A percentile compares a stretch with the other conserved stretches of the same genome.
phyloP scores from a whole-genome alignment of 2,329 filamentous ascomycete genomes.

The Fusarium cicatricum region DNA sequence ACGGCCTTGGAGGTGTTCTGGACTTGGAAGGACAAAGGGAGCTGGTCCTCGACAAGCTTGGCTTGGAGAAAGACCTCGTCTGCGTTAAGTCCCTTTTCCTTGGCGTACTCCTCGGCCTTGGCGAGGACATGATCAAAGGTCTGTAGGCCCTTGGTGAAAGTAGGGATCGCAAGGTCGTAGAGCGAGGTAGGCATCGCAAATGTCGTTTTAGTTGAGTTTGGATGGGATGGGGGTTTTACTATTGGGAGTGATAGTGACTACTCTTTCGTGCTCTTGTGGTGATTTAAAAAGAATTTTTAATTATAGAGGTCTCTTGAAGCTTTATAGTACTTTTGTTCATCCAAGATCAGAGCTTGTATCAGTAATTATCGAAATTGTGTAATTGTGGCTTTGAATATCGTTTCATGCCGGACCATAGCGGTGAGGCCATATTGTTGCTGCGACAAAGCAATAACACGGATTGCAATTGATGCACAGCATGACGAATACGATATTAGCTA shows the following conservation, averaged over 20 bases:
- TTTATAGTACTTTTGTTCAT: not conserved
- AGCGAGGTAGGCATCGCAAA: conserved; percentile 23
- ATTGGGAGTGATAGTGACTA: not conserved
- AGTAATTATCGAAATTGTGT: not conserved
- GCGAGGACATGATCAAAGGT: conserved; percentile 28
- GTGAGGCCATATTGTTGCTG: not conserved
- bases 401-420: not conserved
- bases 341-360: not conserved
- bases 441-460: not conserved
- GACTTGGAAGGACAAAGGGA: conserved; percentile 31
- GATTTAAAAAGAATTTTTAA: not conserved
- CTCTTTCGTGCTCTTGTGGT: not conserved
- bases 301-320: not conserved
- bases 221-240: not conserved
- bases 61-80: conserved; percentile 20
- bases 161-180: conserved; percentile 27
- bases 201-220: not conserved
- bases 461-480: conserved; percentile 2
- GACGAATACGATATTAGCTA: not conserved
- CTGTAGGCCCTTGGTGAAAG: conserved; percentile 22
- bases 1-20: conserved; percentile 27
- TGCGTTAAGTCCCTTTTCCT: conserved; percentile 25
- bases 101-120: conserved; percentile 33
- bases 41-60: conserved; percentile 31
- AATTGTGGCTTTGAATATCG: conserved; percentile 1